phyloP scores from a whole-genome alignment of 768 basidiomycete genomes.

The Suillus variegatus region DNA sequence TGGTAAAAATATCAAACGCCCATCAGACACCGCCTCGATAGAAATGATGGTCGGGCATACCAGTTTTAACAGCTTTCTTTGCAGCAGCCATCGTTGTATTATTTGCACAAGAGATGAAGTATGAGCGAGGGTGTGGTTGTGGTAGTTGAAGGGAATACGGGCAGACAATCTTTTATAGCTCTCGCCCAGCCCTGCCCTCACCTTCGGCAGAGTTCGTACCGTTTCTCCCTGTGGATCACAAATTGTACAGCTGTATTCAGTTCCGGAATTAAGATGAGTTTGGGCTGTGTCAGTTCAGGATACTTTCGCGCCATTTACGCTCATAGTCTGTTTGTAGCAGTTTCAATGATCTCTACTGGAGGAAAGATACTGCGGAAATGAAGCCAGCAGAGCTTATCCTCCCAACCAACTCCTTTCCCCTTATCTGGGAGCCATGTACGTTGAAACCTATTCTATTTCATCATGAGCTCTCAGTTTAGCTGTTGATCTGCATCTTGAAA shows the following conservation, averaged over 20 bases:
- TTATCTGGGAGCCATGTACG: constrained; percentile 22
- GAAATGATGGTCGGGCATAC: constrained; percentile 20
- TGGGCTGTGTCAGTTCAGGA: constrained; percentile 12
- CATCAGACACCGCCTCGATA: not conserved
- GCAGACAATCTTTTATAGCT: constrained; percentile 23
- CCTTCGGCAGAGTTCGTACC: constrained; percentile 22
- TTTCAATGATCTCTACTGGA: constrained; percentile 10
- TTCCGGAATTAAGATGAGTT: constrained; percentile 2
- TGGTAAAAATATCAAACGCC: not conserved
- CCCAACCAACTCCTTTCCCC: constrained; percentile 17
- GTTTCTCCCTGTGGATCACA: constrained; percentile 4
- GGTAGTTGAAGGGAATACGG: not conserved
- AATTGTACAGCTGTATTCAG: not conserved
- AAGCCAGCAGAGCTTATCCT: constrained; percentile 19
- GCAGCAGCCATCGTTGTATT: constrained; percentile 22
- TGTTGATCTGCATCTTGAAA: not conserved
- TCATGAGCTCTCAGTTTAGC: not conserved
- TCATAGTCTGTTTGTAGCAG: constrained; percentile 7
- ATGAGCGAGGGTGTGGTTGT: constrained; percentile 6
- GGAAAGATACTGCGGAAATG: constrained; percentile 20
- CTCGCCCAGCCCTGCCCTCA: constrained; percentile 30
- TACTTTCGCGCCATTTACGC: constrained; percentile 3
- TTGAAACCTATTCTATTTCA: constrained; percentile 8
- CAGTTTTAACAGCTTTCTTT: constrained; percentile 25
- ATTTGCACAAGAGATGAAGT: constrained; percentile 2